A percentile compares a stretch with the other conserved stretches of the same genome.
These are phyloP conservation scores for Myriosclerotinia scirpicola DNA, from an alignment of 2,329 filamentous ascomycete species.

Conservation along the genomic window DNA sequence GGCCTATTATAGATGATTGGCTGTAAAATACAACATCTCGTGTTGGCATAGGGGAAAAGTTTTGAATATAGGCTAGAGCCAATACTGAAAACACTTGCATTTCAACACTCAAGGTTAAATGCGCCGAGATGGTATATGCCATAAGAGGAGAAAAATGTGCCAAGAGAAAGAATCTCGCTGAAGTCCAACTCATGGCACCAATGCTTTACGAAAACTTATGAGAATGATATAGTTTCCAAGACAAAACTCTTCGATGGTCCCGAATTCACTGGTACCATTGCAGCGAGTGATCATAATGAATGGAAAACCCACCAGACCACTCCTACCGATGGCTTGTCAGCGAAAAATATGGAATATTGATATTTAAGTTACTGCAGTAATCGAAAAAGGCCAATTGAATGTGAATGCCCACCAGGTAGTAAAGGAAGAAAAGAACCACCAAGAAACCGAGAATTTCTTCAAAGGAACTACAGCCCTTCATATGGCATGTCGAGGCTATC, in stretches of 20 bases:
- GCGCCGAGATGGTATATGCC: neutral
- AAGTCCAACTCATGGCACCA: neutral
- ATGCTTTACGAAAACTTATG: too few relatives aligned
- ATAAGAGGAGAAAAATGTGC: neutral
- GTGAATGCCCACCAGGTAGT: constrained; percentile 33
- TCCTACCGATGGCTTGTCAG: constrained; percentile 18
- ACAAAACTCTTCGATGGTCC: constrained; percentile 20
- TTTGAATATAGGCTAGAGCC: neutral
- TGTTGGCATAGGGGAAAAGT: neutral
- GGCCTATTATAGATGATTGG: neutral
- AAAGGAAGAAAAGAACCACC: neutral
- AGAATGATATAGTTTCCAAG: constrained; percentile 18
- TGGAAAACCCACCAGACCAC: too few relatives aligned
- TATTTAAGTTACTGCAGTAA: constrained; percentile 41
- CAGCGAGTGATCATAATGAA: too few relatives aligned
- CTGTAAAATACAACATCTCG: neutral
- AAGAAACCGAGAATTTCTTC: neutral
- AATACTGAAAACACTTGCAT: neutral
- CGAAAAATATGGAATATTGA: constrained; percentile 41
- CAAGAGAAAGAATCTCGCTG: neutral
- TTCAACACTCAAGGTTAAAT: neutral
- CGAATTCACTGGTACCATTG: neutral
- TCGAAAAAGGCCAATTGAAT: constrained; percentile 41
- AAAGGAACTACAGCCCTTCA: constrained; percentile 25
- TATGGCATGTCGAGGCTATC: constrained; percentile 28